phyloP scores from a whole-genome alignment of 2,329 filamentous ascomycete species.

The Fusarium citri region DNA sequence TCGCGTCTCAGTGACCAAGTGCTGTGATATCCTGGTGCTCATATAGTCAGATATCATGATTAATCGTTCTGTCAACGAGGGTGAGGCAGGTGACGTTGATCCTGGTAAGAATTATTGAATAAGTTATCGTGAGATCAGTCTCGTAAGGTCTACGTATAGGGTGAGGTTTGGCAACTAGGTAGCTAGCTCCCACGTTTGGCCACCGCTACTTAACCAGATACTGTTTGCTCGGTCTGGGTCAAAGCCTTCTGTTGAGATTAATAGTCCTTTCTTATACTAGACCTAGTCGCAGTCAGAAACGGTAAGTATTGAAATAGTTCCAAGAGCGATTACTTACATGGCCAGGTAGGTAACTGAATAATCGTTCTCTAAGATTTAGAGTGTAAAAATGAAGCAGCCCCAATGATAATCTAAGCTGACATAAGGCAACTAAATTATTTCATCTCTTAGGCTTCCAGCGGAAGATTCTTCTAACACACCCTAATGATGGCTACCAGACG shows the following conservation, averaged over 20 bases:
- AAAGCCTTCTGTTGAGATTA: not conserved
- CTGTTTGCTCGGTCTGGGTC: not conserved
- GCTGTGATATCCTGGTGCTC: not conserved
- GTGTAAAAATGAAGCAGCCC: not conserved
- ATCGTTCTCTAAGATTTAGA: not conserved
- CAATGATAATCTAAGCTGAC: not conserved
- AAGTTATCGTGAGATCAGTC: not conserved
- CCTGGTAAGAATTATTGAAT: not conserved
- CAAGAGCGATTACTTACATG: not conserved
- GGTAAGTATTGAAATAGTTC: not conserved
- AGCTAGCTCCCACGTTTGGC: not conserved
- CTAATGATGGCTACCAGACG: not conserved
- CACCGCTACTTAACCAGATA: not conserved
- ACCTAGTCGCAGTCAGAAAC: not conserved
- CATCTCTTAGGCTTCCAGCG: not conserved
- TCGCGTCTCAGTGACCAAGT: fast-evolving
- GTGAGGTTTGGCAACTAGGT: not conserved
- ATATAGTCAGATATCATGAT: not conserved
- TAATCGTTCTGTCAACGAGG: not conserved
- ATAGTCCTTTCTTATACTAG: not conserved
- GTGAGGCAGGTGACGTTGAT: not conserved
- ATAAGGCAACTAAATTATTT: not conserved
- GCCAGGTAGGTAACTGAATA: not conserved
- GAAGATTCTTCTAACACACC: fast-evolving
- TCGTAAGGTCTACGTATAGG: not conserved